Evolutionary conservation across 2,329 filamentous ascomycete species (phyloP).

Genomic region (Phaeosphaeriaceae sp.): DNA sequence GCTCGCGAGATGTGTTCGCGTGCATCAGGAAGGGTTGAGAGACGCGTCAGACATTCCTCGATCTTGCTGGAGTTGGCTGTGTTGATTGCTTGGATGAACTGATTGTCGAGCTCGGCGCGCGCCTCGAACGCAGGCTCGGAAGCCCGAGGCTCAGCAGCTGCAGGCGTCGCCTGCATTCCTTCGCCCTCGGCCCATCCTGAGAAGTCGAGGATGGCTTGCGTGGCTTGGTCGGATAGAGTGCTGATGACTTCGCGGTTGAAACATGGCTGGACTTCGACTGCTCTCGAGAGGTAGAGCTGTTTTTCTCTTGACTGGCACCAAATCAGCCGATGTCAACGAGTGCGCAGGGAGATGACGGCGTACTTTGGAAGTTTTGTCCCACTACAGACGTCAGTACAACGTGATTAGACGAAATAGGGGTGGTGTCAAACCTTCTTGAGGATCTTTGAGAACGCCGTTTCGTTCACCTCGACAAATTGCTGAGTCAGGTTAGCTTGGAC

Average conservation of each 20-base stretch:
- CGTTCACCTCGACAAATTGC: slow-evolving; percentile 98
- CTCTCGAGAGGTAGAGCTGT: slow-evolving; percentile 92
- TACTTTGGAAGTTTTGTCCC: slow-evolving; percentile 98
- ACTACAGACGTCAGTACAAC: slow-evolving; percentile 61
- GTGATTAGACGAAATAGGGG: slow-evolving; percentile 3
- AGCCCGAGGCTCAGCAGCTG: slow-evolving; percentile 38
- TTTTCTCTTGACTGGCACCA: slow-evolving; percentile 82
- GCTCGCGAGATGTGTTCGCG: slow-evolving; percentile 84
- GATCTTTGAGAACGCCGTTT: slow-evolving; percentile 97
- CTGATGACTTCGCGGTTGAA: slow-evolving; percentile 98
- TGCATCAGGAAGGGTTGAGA: slow-evolving; percentile 68
- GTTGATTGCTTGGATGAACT: slow-evolving; percentile 86
- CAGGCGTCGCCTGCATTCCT: slow-evolving; percentile 73
- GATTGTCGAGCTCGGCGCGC: slow-evolving; percentile 87
- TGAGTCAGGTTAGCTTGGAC: slow-evolving; percentile 52
- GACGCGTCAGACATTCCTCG: slow-evolving; percentile 79
- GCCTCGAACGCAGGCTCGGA: slow-evolving; percentile 62
- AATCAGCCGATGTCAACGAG: slow-evolving; percentile 40
- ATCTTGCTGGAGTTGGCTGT: slow-evolving; percentile 80
- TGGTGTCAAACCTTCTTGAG: slow-evolving; percentile 78
- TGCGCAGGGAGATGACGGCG: slow-evolving; percentile 27
- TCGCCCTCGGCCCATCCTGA: slow-evolving; percentile 98
- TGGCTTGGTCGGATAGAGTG: slow-evolving; percentile 94
- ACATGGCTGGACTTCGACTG: slow-evolving; percentile 96
- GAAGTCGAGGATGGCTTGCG: slow-evolving; percentile 92